phyloP scores from a whole-genome alignment of 2,329 filamentous ascomycete genomes.

The Fusarium humuli region DNA sequence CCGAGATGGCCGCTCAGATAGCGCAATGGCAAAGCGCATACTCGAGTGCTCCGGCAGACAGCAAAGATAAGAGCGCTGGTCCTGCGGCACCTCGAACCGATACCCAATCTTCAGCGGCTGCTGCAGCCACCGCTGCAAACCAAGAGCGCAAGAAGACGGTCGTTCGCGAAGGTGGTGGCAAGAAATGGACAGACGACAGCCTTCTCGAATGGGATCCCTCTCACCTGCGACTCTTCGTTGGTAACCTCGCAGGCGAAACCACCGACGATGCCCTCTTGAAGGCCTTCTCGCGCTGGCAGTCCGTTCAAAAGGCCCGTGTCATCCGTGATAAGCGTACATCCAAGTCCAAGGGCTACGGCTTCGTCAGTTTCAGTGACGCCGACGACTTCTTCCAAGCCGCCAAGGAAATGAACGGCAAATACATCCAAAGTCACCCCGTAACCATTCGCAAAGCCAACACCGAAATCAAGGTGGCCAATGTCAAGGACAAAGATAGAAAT shows the following conservation, averaged over 20 bases:
- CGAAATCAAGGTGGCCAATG: slow-evolving; percentile 83
- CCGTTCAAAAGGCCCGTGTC: slow-evolving; percentile 91
- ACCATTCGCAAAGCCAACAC: slow-evolving; percentile 88
- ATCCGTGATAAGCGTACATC: slow-evolving; percentile 95
- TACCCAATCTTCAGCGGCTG: slow-evolving; percentile 54
- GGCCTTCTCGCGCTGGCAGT: slow-evolving; percentile 88
- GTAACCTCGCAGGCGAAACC: slow-evolving; percentile 95
- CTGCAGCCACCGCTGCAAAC: slow-evolving; percentile 43
- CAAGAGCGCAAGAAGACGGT: slow-evolving; percentile 84
- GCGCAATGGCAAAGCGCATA: slow-evolving; percentile 97
- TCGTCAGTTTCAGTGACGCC: slow-evolving; percentile 93
- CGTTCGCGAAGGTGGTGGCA: slow-evolving; percentile 86
- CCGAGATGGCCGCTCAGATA: slow-evolving; percentile 90
- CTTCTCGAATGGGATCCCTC: slow-evolving; percentile 96
- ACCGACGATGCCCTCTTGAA: slow-evolving; percentile 96
- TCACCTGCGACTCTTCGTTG: slow-evolving; percentile 94
- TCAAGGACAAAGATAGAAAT: slow-evolving; percentile 67
- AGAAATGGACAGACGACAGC: slow-evolving; percentile 89
- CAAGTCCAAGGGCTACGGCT: slow-evolving; percentile 96
- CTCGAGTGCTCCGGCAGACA: slow-evolving; percentile 66
- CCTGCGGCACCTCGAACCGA: slow-evolving; percentile 48
- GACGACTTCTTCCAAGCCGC: slow-evolving; percentile 97
- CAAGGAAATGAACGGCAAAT: slow-evolving; percentile 99
- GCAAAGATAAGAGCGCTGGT: slow-evolving; percentile 49
- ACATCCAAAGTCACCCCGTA: slow-evolving; percentile 97